Conservation (phyloP, 2,329 filamentous ascomycete species). For the Fusarium sp. region DNA sequence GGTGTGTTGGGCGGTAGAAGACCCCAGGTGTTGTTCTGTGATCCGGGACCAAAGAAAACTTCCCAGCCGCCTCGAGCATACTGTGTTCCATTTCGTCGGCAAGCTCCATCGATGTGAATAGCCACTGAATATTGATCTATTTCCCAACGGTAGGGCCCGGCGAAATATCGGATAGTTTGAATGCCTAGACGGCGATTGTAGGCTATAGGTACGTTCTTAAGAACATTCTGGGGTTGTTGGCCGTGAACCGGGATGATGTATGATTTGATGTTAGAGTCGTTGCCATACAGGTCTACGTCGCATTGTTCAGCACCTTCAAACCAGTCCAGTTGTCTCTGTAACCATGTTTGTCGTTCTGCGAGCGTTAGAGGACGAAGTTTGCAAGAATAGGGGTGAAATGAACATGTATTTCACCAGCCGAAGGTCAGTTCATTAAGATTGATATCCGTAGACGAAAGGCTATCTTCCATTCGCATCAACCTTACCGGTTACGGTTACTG, state of each 20-base stretch:
- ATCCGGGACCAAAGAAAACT: neutral
- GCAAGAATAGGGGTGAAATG: neutral
- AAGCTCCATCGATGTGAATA: neutral
- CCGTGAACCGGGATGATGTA: no score
- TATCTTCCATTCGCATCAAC: neutral
- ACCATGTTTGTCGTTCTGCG: neutral
- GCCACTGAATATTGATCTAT: neutral
- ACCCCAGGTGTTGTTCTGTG: neutral
- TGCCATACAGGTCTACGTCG: no score
- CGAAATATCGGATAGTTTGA: neutral
- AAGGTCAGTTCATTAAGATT: neutral
- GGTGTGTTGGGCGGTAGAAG: neutral
- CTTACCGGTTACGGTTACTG: neutral
- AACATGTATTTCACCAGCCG: neutral
- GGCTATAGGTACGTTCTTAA: neutral
- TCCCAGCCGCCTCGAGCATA: neutral
- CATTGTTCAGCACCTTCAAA: neutral
- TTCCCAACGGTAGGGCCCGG: neutral
- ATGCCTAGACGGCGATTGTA: neutral
- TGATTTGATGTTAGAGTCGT: no score
- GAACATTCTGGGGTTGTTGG: neutral
- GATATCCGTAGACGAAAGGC: neutral
- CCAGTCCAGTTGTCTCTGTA: neutral
- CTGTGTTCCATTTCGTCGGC: neutral
- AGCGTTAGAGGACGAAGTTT: neutral